phyloP scores from a whole-genome alignment of 2,329 filamentous ascomycete species.

The Cryphonectria naterciae region DNA sequence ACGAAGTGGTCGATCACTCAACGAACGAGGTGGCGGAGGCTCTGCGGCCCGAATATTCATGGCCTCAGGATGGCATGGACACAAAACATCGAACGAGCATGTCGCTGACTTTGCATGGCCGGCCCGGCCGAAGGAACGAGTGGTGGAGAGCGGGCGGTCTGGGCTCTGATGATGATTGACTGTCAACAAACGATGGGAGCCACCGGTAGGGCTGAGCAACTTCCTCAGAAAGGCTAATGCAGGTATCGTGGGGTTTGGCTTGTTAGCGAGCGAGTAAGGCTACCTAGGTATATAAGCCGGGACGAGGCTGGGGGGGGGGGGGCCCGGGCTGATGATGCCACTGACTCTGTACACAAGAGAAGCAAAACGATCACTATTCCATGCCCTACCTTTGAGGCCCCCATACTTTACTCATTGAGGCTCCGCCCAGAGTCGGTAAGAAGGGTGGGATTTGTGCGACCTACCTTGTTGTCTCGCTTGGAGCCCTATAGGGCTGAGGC shows the following conservation, averaged over 20 bases:
- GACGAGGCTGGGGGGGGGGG: not conserved
- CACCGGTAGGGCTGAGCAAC: not conserved
- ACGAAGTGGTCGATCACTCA: not conserved
- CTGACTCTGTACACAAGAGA: not conserved
- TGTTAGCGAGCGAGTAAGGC: not conserved
- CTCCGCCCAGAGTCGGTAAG: no score
- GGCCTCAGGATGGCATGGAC: not conserved
- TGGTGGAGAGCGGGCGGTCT: not conserved
- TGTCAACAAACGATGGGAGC: not conserved
- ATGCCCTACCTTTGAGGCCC: not conserved
- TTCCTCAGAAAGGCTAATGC: not conserved
- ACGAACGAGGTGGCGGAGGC: slow-evolving; percentile 1
- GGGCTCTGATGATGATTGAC: not conserved
- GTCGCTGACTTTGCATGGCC: slow-evolving; percentile 18
- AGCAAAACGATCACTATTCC: not conserved
- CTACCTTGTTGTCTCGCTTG: not conserved
- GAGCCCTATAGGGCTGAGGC: slow-evolving; percentile 5
- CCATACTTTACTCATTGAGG: not conserved
- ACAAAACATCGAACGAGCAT: slow-evolving; percentile 9
- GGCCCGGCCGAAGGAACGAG: not conserved
- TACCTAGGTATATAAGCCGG: not conserved
- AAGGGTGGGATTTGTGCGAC: not conserved
- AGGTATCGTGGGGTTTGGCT: not conserved
- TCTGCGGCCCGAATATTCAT: slow-evolving; percentile 8
- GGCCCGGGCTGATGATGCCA: not conserved